Percentiles rank a stretch among this genome's conserved stretches.
These are phyloP conservation scores for Bipolaris gigantea DNA, from an alignment of 2,329 filamentous ascomycete genomes.

Conservation along the genomic window DNA sequence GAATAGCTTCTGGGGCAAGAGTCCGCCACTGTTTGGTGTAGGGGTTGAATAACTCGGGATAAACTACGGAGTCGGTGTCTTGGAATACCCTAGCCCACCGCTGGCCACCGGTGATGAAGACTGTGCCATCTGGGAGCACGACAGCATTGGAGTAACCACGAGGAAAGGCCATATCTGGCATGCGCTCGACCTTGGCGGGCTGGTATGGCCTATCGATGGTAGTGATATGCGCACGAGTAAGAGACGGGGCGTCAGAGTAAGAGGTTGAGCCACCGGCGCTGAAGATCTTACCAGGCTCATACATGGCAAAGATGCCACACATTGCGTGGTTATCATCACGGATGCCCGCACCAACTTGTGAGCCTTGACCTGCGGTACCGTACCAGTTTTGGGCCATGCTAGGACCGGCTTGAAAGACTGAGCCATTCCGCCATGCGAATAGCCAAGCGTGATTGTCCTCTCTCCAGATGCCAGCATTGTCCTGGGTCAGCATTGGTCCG, in stretches of 20 bases:
- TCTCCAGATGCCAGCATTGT: slow-evolving; percentile 49
- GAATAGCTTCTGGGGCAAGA: slow-evolving; percentile 26
- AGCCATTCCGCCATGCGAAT: slow-evolving; percentile 53
- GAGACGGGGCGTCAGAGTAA: slow-evolving; percentile 40
- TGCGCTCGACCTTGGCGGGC: slow-evolving; percentile 22
- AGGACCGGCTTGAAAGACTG: slow-evolving; percentile 60
- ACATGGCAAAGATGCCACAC: slow-evolving; percentile 61
- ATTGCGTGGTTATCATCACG: slow-evolving; percentile 56
- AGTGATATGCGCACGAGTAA: slow-evolving; percentile 53
- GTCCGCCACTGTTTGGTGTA: slow-evolving; percentile 23
- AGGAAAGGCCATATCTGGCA: slow-evolving; percentile 31
- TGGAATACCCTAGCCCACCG: slow-evolving; percentile 20
- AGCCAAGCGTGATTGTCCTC: slow-evolving; percentile 60
- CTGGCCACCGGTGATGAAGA: slow-evolving; percentile 40
- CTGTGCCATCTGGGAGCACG: slow-evolving; percentile 41
- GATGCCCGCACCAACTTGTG: slow-evolving; percentile 47
- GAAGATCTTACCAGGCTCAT: slow-evolving; percentile 60
- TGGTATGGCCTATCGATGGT: slow-evolving; percentile 47
- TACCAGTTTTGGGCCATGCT: slow-evolving; percentile 62
- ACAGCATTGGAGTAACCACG: slow-evolving; percentile 34
- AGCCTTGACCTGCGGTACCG: slow-evolving; percentile 49
- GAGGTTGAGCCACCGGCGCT: slow-evolving; percentile 54
- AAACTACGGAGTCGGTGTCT: slow-evolving; percentile 20
- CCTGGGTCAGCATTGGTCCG: slow-evolving; percentile 55
- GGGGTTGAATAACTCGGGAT: slow-evolving; percentile 32